phyloP scores from a whole-genome alignment of 768 basidiomycete species.

The Termitomyces sp. region DNA sequence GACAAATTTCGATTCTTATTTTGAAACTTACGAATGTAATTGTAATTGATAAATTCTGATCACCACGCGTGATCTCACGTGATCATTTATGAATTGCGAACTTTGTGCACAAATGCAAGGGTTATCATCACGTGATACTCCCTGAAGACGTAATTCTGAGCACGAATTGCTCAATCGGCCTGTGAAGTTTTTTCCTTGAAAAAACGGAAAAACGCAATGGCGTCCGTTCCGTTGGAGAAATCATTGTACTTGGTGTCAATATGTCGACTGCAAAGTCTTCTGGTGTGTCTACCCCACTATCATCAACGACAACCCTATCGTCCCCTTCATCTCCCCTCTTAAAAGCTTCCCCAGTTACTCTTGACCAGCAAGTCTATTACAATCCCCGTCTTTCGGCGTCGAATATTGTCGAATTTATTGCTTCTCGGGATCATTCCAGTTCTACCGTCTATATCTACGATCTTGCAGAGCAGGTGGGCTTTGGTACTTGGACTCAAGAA shows the following conservation, averaged over 20 bases:
- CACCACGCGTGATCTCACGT: no score
- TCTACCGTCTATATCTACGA: conserved; percentile 79
- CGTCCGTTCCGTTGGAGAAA: neutral
- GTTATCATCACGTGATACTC: conserved; percentile 11
- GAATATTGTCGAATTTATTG: conserved; percentile 60
- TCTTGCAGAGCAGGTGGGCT: conserved; percentile 78
- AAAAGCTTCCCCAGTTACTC: conserved; percentile 17
- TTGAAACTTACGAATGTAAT: no score
- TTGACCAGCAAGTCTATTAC: conserved; percentile 26
- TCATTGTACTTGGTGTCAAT: neutral
- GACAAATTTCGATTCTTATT: no score
- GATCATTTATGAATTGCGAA: no score
- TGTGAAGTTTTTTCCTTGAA: conserved; percentile 10
- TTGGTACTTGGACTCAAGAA: conserved; percentile 65
- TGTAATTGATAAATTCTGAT: no score
- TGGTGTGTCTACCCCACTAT: conserved; percentile 34
- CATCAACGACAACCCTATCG: conserved; percentile 33
- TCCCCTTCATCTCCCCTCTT: conserved; percentile 29
- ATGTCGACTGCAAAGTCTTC: conserved; percentile 20
- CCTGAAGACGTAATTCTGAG: conserved; percentile 37
- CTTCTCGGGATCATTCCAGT: conserved; percentile 48
- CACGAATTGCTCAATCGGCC: conserved; percentile 29
- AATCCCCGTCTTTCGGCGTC: conserved; percentile 51
- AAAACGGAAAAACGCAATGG: conserved; percentile 9
- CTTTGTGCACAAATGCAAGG: no score